Conservation (phyloP, 108 stramenopile species). For the Skeletonema grethae region DNA sequence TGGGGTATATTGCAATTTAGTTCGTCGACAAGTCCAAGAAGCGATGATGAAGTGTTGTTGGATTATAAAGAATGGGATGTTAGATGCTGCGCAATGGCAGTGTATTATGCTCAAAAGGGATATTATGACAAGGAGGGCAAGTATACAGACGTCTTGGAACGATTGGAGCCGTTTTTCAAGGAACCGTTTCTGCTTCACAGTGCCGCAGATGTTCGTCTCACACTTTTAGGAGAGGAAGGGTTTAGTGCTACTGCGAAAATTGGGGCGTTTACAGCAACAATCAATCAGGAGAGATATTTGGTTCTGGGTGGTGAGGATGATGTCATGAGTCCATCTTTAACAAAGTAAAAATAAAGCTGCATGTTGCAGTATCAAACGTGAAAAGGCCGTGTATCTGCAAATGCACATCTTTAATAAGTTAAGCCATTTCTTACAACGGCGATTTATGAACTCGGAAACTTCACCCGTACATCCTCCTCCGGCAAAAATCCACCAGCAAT, state of each 20-base stretch:
- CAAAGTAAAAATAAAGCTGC: not conserved
- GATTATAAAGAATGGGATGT: slow-evolving; percentile 64
- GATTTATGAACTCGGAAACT: slow-evolving; percentile 78
- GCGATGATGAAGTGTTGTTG: slow-evolving; percentile 14
- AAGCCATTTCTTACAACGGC: slow-evolving; percentile 22
- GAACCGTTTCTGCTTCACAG: slow-evolving; percentile 21
- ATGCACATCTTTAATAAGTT: slow-evolving; percentile 36
- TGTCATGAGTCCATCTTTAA: not conserved
- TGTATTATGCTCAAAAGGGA: slow-evolving; percentile 78
- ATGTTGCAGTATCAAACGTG: not conserved
- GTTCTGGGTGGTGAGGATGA: not conserved
- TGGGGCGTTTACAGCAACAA: slow-evolving; percentile 15
- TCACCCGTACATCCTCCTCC: slow-evolving; percentile 88
- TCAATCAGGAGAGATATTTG: slow-evolving; percentile 50
- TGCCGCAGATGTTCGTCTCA: slow-evolving; percentile 20
- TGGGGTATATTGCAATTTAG: slow-evolving; percentile 40
- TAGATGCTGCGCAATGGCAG: slow-evolving; percentile 78
- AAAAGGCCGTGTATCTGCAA: not conserved
- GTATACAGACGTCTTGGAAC: slow-evolving; percentile 31
- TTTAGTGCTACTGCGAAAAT: slow-evolving; percentile 27
- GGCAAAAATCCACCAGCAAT: slow-evolving; percentile 79
- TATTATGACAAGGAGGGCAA: slow-evolving; percentile 32
- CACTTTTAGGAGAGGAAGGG: slow-evolving; percentile 22
- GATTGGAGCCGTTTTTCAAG: slow-evolving; percentile 25
- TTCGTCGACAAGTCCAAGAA: slow-evolving; percentile 15